Evolutionary conservation across 768 basidiomycete genomes (phyloP), one percentile per base, ranked within the genome.

Genomic region (Hydnomerulius pinastri): DNA sequence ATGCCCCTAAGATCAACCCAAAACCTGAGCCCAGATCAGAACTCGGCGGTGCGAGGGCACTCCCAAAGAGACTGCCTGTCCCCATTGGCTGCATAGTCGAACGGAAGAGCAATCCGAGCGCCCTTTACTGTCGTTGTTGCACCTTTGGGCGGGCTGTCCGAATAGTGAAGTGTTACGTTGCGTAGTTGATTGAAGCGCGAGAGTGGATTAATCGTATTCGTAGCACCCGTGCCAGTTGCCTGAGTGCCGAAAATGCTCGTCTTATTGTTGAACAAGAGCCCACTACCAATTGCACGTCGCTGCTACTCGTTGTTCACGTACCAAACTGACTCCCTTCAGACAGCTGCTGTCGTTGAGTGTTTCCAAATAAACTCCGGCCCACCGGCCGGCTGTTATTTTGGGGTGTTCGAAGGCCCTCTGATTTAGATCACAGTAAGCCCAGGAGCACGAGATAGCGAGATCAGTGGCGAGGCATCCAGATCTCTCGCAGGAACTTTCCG

Each of bases 51-150:
- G 57, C 48, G 9, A 71, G 59, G 46, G 64, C 60, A 41, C 64
- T 64, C 30, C 74, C 63, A 63, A 77, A 73, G 15, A 78, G 60
- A 11, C 57, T 63, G 8, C 69, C 67, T 23, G 69, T 65, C 12
- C 52, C 37, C 15, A 57, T 43, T 4, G 67, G 54, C 42, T 61
- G 60, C 27, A 43, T 33, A 29, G 58, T 66, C 5, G 70, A 68
- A 7, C 61, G 68, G 62, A 70, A 70, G 27, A 71, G 53, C 12
- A 63, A 58, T n/a, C 64, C 59, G 0, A 43, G 30, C 15, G 60
- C 58, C 49, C 56, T 58, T 57, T 56, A n/a, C n/a, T n/a, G n/a
- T n/a, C n/a, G 54, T 48, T 51, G 44, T 47, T 60, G 56, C 55
- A n/a, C n/a, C n/a, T n/a, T n/a, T 62, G 59, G 13, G 50, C n/a